Base-by-base conservation (phyloP, 1,284 basidiomycete species). In the Papiliotrema nemorosa region DNA sequence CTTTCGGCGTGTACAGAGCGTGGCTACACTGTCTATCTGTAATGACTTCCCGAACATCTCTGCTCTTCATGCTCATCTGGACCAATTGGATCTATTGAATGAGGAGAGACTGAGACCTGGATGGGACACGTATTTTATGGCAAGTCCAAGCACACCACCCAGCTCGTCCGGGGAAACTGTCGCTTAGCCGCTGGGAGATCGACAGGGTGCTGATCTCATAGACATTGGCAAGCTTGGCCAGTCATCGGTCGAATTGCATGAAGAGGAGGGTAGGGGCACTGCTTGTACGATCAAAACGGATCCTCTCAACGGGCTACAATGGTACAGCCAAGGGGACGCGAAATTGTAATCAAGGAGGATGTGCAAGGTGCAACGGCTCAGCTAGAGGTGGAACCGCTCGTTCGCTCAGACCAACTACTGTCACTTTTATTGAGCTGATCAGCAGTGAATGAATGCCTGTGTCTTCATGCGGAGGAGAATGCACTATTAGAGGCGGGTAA, bases 121-220 rank as follows among this genome's bases (percentile, higher is more conserved):
- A 7, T 97, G 92, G 92, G 92, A 97, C 71, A 83, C 84, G 0
- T 97, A 97, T 76, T 97, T 97, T 70, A 97, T 96, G 92, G 88
- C 85, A 55, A 52, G 80, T n/a, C n/a, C n/a, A n/a, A n/a, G n/a
- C n/a, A n/a, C n/a, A n/a, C n/a, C n/a, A n/a, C n/a, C 63, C 24
- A 6, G 13, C 42, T 39, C 38, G 21, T 29, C n/a, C n/a, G n/a
- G n/a, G 14, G 1, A 29, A 14, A 13, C 26, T 9, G 6, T 34
- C 25, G 26, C 5, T 3, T 10, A 26, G 13, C 13, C 18, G 7
- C 33, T 6, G 25, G 29, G n/a, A 3, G 5, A 12, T 18, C 33
- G 4, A 7, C 31, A 10, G 5, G n/a, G n/a, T 20, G 16, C 43
- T 36, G 24, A 47, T 29, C 50, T n/a, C 26, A 40, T 31, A 87